phyloP scores from a whole-genome alignment of 2,329 filamentous ascomycete species.

The Apiospora aurea region DNA sequence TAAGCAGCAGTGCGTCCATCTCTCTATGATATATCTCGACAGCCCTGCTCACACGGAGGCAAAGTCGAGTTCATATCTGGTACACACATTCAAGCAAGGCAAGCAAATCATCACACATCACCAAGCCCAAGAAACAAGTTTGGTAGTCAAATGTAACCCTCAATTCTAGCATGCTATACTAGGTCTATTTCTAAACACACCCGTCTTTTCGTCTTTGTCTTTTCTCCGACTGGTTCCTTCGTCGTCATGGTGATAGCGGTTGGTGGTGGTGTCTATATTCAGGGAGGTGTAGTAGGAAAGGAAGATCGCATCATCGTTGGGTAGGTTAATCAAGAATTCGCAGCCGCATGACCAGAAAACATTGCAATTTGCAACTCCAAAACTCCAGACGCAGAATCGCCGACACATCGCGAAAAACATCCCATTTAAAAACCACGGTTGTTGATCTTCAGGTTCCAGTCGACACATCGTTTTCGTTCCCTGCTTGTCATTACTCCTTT shows the following conservation, averaged over 20 bases:
- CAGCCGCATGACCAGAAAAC: background rate
- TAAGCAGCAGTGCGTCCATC: background rate
- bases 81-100: background rate
- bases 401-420: background rate
- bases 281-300: background rate
- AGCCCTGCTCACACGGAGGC: background rate
- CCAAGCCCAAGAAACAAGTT: background rate
- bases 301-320: background rate
- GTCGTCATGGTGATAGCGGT: background rate
- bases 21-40: background rate
- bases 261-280: constrained; percentile 8
- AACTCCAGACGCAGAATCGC: constrained; percentile 12
- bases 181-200: constrained; percentile 20
- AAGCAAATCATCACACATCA: background rate
- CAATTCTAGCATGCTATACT: constrained; percentile 18
- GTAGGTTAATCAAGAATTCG: constrained; percentile 9
- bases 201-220: background rate
- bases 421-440: background rate
- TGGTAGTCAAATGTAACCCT: background rate
- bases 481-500: constrained; percentile 13
- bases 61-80: background rate
- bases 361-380: constrained; percentile 11
- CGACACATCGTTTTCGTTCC: background rate
- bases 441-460: background rate
- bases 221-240: background rate